phyloP scores from a whole-genome alignment of 2,329 filamentous ascomycete genomes.

The Clarireedia sp. region DNA sequence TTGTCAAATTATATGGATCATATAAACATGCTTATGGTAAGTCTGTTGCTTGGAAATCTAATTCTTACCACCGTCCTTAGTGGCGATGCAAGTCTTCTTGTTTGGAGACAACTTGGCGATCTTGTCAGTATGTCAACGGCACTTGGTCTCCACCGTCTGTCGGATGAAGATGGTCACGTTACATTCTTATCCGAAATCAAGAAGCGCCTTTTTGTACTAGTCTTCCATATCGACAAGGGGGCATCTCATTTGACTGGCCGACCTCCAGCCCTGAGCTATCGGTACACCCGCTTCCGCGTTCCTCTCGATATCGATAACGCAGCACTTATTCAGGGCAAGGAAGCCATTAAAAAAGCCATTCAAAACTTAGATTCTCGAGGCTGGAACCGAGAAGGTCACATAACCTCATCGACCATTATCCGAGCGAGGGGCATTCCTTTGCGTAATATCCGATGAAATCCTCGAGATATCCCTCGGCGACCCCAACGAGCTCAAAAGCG shows the following conservation, averaged over 20 bases:
- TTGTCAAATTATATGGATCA: conserved; percentile 29
- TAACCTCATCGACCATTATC: conserved; percentile 38
- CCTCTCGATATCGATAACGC: conserved; percentile 48
- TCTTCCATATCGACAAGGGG: conserved; percentile 42
- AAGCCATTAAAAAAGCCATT: conserved; percentile 33
- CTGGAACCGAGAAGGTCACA: conserved; percentile 41
- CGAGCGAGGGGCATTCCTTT: conserved; percentile 42
- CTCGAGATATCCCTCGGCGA: conserved; percentile 42
- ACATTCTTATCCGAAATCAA: conserved; percentile 32
- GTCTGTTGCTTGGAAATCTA: conserved; percentile 30
- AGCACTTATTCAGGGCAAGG: conserved; percentile 36
- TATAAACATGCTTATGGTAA: conserved; percentile 34
- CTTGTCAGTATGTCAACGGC: conserved; percentile 28
- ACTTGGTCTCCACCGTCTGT: conserved; percentile 25
- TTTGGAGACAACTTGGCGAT: conserved; percentile 34
- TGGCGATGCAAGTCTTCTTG: conserved; percentile 35
- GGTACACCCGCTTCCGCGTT: conserved; percentile 45
- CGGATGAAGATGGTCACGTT: conserved; percentile 12
- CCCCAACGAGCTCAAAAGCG: conserved; percentile 15
- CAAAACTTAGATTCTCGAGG: conserved; percentile 39
- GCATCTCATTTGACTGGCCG: conserved; percentile 45
- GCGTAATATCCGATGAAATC: conserved; percentile 48
- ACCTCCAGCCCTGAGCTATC: conserved; percentile 44
- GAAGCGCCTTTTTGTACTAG: conserved; percentile 30
- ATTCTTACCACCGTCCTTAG: conserved; percentile 33